Base-by-base conservation (phyloP, 225 moss, liverwort and hornwort species). In the Sphagnum tenellum region DNA sequence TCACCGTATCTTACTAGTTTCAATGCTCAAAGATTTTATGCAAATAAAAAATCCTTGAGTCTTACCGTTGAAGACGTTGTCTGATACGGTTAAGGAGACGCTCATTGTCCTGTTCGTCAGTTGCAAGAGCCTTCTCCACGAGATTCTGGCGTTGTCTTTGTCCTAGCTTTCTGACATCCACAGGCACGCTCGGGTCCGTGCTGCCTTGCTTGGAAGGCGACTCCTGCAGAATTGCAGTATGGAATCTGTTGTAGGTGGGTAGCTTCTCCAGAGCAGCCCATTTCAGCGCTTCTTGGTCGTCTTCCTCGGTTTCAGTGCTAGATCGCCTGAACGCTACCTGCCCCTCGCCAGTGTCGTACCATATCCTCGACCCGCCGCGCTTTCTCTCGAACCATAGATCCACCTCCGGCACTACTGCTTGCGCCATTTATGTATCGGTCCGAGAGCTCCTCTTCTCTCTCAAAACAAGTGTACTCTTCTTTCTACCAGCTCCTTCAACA, bases 41-140 rank as follows among this genome's bases (percentile, higher is more conserved):
- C 9, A n/a, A 11, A 51, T 12, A 11, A 12, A 70, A 44, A 47
- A 10, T 46, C 5, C 55, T 2, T 12, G 59, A 57, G 67, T 66
- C 67, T 49, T 3, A 90, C 88, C 79, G 75, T 51, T 10, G 46
- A 46, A 89, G 53, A 3, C 92, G 78, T 9, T 85, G 77, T 63
- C 81, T 72, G 44, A 89, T 64, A 62, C 76, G 75, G 7, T 8
- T 45, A 60, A 89, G 74, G 60, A 92, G 77, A 7, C 76, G 77
- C 71, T 76, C 82, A 67, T 92, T 92, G 56, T 89, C 73, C 71
- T 85, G 89, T 50, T 87, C 92, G 45, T 12, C 70, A 3, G 89
- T 92, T 10, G 71, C 79, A 67, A 81, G 75, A 44, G 81, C 78
- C 64, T 73, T 85, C 55, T 87, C 87, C 10, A 92, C 84, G 44